Base-by-base conservation (phyloP, 116 monocot genomes). In the Dioscorea cayenensis region DNA sequence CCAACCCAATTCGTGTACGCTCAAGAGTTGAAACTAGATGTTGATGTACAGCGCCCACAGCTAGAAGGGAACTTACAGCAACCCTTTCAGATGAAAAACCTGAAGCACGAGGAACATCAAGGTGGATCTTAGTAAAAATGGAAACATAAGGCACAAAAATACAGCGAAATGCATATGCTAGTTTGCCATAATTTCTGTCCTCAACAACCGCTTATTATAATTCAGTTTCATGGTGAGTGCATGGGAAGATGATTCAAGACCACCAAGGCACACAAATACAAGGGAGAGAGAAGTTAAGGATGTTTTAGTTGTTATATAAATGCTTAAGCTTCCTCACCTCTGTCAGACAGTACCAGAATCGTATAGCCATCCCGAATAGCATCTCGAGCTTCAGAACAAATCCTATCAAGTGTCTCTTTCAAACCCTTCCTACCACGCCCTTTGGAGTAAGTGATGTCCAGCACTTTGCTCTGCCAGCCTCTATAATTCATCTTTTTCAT, bases 21-120 rank as follows among this genome's bases (percentile, higher is more conserved):
- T 99, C 94, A 71, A 91, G 91, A 36, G 78, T 91, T 75, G 89
- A 87, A 36, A 99, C 94, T 61, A 99, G 82, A 73, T 99, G 91
- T 17, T 99, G 99, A 79, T 99, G 99, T 63, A 99, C 89, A 51
- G 99, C 99, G 51, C 99, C 99, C 72, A 94, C 89, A 68, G 99
- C 99, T 77, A 99, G 66, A 20, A 99, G 93, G 22, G 99, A 94
- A 78, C 94, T 94, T 36, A 91, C 91, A 60, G 94, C 91, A 78
- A 99, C 99, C 73, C 75, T 80, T 21, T 91, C 80, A 5, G 84
- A 72, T 27, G 99, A 94, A 79, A 99, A 91, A 59, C 78, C 99
- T 99, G 55, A 36, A 71, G 38, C 71, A 64, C n/a, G 27, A 51
- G 63, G 22, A 65, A 63, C 11, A 52, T 18, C 8, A 70, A 3